phyloP scores from a whole-genome alignment of 345 rosid species.

The Odontarrhena argentea region DNA sequence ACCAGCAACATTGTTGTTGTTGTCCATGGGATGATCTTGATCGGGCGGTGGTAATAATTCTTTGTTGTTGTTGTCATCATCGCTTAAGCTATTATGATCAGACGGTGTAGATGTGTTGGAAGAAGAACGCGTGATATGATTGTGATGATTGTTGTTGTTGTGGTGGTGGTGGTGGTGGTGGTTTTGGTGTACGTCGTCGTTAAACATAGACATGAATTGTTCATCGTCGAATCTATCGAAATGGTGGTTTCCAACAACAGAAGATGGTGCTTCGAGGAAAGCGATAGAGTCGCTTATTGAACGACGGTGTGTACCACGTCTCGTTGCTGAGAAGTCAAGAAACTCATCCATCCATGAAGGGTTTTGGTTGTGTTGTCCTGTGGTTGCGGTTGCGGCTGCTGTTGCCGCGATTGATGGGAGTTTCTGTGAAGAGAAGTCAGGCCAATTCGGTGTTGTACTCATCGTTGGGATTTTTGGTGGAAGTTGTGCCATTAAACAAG shows the following conservation, averaged over 20 bases:
- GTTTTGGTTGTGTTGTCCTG: conserved; percentile 36
- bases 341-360: conserved; percentile 82
- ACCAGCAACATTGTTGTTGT: conserved; percentile 31
- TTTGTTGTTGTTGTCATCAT: conserved; percentile 54
- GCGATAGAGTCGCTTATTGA: conserved; percentile 81
- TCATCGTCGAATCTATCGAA: conserved; percentile 79
- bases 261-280: conserved; percentile 59
- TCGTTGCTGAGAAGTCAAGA: conserved; percentile 71
- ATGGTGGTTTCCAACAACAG: conserved; percentile 14
- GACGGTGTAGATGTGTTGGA: conserved; percentile 76
- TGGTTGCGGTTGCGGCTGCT: conserved; percentile 29
- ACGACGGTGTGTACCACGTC: conserved; percentile 80
- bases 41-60: conserved; percentile 23
- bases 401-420: conserved; percentile 42
- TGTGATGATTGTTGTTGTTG: background rate
- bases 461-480: conserved; percentile 65
- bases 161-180: too few relatives aligned
- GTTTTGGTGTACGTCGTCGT: conserved; percentile 48
- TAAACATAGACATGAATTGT: conserved; percentile 82
- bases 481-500: conserved; percentile 54
- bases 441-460: conserved; percentile 49
- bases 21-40: conserved; percentile 33
- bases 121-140: conserved; percentile 42
- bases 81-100: conserved; percentile 71
- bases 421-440: conserved; percentile 53